A percentile compares a stretch with the other conserved stretches of the same genome.
Conservation (phyloP, 2,329 filamentous ascomycete genomes). For the Alternaria incomplexa region DNA sequence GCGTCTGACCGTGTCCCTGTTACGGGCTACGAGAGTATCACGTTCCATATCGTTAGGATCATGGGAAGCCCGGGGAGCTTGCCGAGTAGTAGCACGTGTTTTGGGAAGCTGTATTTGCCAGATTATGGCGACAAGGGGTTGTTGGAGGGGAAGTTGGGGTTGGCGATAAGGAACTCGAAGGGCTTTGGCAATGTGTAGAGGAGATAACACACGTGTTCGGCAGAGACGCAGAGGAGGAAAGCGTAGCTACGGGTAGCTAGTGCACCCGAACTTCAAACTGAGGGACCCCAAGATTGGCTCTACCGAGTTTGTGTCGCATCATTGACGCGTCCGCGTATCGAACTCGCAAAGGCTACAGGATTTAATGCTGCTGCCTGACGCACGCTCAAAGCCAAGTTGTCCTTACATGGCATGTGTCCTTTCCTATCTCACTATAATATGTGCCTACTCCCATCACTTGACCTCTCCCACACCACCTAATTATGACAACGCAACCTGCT, state of each 20-base stretch:
- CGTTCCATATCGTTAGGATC: constrained; percentile 83
- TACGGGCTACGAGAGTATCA: constrained; percentile 79
- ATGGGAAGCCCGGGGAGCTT: constrained; percentile 66
- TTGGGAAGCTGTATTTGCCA: constrained; percentile 84
- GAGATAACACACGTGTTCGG: neutral
- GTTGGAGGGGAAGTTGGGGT: constrained; percentile 74
- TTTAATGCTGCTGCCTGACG: no score
- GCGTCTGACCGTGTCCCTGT: constrained; percentile 90
- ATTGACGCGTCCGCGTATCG: no score
- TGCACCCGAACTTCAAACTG: neutral
- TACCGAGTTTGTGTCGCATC: no score
- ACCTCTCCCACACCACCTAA: no score
- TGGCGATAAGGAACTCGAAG: constrained; percentile 85
- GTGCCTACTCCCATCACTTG: no score
- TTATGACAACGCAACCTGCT: no score
- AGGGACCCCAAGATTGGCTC: no score
- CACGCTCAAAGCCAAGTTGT: no score
- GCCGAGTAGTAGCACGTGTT: constrained; percentile 92
- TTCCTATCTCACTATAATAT: no score
- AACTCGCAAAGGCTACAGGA: no score
- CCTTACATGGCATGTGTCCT: no score
- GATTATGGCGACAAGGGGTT: constrained; percentile 76
- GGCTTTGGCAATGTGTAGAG: constrained; percentile 71
- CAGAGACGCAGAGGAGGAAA: neutral
- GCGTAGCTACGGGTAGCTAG: neutral